Evolutionary conservation across 2,329 filamentous ascomycete genomes (phyloP).

Genomic region (Phymatotrichopsis omnivora): DNA sequence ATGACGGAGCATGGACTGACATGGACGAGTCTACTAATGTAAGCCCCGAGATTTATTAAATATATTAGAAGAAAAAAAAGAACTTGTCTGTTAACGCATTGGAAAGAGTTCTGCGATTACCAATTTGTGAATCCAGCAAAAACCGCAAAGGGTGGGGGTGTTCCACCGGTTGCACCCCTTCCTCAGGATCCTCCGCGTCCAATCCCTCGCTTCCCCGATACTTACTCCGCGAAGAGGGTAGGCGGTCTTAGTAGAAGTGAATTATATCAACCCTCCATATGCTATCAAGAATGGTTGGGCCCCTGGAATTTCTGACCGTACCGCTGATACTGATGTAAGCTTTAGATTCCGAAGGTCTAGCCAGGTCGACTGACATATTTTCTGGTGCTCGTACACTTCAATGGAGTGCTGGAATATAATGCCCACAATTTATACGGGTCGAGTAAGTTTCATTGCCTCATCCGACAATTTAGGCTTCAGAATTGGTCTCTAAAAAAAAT

Average conservation of each 20-base stretch:
- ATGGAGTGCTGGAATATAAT: constrained; percentile 67
- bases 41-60: constrained; percentile 1
- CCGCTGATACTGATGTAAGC: constrained; percentile 57
- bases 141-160: constrained; percentile 17
- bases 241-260: background rate
- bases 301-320: constrained; percentile 56
- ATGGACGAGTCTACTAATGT: constrained; percentile 49
- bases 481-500: constrained; percentile 14
- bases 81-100: constrained; percentile 6
- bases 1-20: constrained; percentile 71
- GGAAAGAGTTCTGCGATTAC: constrained; percentile 31
- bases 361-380: constrained; percentile 3
- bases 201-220: constrained; percentile 21
- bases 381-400: constrained; percentile 51
- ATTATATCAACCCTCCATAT: constrained; percentile 43
- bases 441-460: constrained; percentile 36
- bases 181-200: constrained; percentile 15
- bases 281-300: constrained; percentile 42
- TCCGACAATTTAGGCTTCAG: background rate
- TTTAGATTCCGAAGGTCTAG: background rate
- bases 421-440: constrained; percentile 71
- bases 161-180: constrained; percentile 18
- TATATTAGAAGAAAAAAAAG: background rate
- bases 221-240: constrained; percentile 3
- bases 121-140: constrained; percentile 23